Evolutionary conservation across 176 grass and related monocot species (phyloP).

Genomic region (Raddia distichophylla): DNA sequence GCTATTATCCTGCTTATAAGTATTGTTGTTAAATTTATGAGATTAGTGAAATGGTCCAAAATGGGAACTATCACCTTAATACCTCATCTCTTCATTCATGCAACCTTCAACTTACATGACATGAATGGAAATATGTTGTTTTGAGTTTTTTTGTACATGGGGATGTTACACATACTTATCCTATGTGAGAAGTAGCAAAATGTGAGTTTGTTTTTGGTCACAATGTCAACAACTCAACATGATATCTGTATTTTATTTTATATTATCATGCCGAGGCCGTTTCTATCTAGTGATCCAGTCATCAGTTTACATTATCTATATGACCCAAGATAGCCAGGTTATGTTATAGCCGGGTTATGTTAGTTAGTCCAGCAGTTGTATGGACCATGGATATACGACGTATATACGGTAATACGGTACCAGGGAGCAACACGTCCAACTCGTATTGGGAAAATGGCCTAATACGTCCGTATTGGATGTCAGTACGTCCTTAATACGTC

Average conservation of each 20-base stretch:
- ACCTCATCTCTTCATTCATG: not conserved
- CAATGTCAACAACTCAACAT: not conserved
- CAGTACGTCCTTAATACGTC: too few species aligned
- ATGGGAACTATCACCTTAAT: not conserved
- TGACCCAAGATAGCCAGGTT: slow-evolving; percentile 1
- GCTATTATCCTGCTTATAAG: not conserved
- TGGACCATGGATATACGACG: too few species aligned
- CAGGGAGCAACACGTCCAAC: too few species aligned
- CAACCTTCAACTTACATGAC: not conserved
- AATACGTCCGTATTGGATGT: too few species aligned
- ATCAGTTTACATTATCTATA: slow-evolving; percentile 10
- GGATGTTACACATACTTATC: not conserved
- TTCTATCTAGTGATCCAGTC: not conserved
- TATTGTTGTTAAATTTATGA: slow-evolving; percentile 23
- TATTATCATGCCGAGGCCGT: not conserved
- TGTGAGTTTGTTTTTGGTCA: slow-evolving; percentile 7
- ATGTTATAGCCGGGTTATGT: not conserved
- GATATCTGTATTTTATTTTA: slow-evolving; percentile 8
- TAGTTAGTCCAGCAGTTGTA: not conserved
- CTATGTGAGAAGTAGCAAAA: not conserved
- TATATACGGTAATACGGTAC: too few species aligned
- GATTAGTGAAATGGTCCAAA: not conserved
- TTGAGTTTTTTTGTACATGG: slow-evolving; percentile 14
- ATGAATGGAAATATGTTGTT: not conserved
- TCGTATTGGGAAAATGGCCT: too few species aligned